Conservation (phyloP, 2,329 filamentous ascomycete genomes). For the Talaromyces albobiverticillius region DNA sequence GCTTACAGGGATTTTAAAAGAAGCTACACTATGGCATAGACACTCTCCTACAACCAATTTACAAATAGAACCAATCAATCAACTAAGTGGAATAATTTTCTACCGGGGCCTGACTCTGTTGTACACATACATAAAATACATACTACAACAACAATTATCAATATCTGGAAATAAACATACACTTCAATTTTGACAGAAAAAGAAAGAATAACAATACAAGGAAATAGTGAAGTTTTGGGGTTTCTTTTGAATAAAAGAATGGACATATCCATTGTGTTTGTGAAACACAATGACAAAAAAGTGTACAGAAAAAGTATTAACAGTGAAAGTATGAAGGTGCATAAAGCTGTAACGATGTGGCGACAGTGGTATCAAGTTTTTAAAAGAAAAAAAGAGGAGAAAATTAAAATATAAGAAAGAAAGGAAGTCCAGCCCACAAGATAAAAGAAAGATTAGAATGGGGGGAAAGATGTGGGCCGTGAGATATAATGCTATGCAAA, state of each 20-base stretch:
- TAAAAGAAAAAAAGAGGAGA: not conserved
- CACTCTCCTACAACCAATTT: too few species aligned
- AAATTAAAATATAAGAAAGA: slow-evolving; percentile 5
- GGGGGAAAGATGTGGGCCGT: not conserved
- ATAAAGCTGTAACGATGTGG: slow-evolving; percentile 6
- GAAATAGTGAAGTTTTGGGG: not conserved
- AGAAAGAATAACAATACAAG: not conserved
- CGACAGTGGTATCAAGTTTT: slow-evolving; percentile 12
- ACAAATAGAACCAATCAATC: not conserved
- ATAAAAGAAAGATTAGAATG: not conserved
- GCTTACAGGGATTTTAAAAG: not conserved
- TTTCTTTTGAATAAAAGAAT: not conserved
- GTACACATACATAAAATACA: slow-evolving; percentile 9
- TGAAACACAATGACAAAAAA: slow-evolving; percentile 6
- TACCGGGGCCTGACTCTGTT: not conserved
- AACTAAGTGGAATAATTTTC: not conserved
- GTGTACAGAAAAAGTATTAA: slow-evolving; percentile 8
- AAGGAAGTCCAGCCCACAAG: not conserved
- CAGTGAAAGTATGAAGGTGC: slow-evolving; percentile 9
- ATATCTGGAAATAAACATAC: not conserved
- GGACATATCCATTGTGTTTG: slow-evolving; percentile 10
- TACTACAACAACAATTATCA: slow-evolving; percentile 1
- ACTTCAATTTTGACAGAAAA: not conserved
- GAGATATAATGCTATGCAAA: slow-evolving; percentile 11
- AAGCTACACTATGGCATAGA: too few species aligned